Conservation (phyloP, 768 basidiomycete genomes). For the Omphalotus guepiniiformis region DNA sequence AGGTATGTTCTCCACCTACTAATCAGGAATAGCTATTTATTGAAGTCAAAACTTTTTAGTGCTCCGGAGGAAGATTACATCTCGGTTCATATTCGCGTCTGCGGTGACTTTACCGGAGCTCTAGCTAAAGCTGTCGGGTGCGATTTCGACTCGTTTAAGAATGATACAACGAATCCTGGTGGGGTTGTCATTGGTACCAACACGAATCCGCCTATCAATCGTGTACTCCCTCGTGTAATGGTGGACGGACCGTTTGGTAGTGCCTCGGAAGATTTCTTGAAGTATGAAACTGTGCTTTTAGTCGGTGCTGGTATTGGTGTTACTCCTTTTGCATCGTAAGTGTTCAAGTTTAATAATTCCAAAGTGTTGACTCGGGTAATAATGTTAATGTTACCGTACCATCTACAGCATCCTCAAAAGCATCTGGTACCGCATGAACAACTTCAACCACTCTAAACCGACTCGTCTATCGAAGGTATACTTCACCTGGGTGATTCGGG, state of each 20-base stretch:
- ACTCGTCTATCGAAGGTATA: constrained; percentile 86
- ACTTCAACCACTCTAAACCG: constrained; percentile 64
- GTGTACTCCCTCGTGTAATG: constrained; percentile 86
- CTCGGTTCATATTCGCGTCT: constrained; percentile 86
- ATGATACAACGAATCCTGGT: constrained; percentile 42
- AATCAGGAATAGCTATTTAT: neutral
- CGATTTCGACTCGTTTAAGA: constrained; percentile 59
- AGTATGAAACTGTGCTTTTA: constrained; percentile 83
- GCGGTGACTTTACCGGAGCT: constrained; percentile 84
- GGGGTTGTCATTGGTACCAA: constrained; percentile 59
- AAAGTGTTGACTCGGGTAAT: neutral
- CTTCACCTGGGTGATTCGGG: constrained; percentile 94
- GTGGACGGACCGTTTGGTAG: constrained; percentile 94
- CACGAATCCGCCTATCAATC: constrained; percentile 56
- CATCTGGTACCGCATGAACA: constrained; percentile 96
- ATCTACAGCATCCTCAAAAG: constrained; percentile 68
- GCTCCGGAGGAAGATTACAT: constrained; percentile 95
- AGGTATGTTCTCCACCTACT: constrained; percentile 37
- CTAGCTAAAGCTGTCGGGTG: constrained; percentile 81
- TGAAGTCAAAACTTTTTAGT: constrained; percentile 32
- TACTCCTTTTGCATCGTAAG: constrained; percentile 93
- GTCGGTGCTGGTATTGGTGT: constrained; percentile 96
- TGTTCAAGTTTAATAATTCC: constrained; percentile 4
- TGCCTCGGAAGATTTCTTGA: constrained; percentile 86
- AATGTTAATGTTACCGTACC: neutral